Percentiles rank a stretch among this genome's conserved stretches.
Conservation (phyloP, 495 filamentous ascomycete species). For the Parachaetomium inaequale region DNA sequence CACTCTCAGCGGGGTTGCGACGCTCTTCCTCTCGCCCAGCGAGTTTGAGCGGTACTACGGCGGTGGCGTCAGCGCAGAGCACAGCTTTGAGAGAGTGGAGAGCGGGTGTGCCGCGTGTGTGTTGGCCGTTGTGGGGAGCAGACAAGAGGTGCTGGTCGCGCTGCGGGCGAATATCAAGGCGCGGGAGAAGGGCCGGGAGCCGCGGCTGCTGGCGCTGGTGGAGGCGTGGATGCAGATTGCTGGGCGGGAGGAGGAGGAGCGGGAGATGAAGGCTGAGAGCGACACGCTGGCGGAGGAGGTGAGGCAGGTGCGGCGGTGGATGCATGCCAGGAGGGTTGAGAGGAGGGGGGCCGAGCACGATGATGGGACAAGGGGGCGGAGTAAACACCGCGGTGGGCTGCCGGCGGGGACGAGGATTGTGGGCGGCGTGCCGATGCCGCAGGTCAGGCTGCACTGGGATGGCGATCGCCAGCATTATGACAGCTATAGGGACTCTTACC, state of each 20-base stretch:
- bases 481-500: neutral
- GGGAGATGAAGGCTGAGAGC: neutral
- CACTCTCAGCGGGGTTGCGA: constrained; percentile 33
- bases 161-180: constrained; percentile 37
- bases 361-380: neutral
- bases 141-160: constrained; percentile 33
- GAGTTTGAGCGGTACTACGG: constrained; percentile 31
- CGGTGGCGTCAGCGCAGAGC: constrained; percentile 19
- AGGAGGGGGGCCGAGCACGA: constrained; percentile 1
- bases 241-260: neutral
- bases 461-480: neutral
- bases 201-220: constrained; percentile 35
- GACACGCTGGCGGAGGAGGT: neutral
- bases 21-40: constrained; percentile 30
- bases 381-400: neutral
- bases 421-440: neutral
- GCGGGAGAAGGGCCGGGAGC: constrained; percentile 28
- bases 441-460: neutral
- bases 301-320: neutral
- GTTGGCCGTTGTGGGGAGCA: constrained; percentile 41
- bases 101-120: constrained; percentile 47
- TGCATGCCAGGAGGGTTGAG: constrained; percentile 9
- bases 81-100: constrained; percentile 26
- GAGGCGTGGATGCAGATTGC: constrained; percentile 39
- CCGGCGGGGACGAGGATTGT: neutral